Base-by-base conservation (phyloP, 495 filamentous ascomycete genomes). In the Bombardia bombarda region DNA sequence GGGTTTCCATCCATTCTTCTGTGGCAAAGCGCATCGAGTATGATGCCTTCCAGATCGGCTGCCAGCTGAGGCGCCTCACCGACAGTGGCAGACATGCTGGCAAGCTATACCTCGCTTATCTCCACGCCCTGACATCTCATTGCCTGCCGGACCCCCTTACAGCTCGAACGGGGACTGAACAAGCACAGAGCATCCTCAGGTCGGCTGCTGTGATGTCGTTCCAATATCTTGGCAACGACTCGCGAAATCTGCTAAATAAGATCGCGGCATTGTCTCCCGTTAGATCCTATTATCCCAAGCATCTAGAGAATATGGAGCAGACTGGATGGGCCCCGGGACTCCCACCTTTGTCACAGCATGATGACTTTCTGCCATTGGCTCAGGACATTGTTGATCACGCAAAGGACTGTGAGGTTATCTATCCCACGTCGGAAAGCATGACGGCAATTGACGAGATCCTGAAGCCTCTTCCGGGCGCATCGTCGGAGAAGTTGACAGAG, bases 51-150 rank as follows among this genome's bases (percentile, higher is more conserved):
- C 40, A 56, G 0, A 46, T 82, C n/a, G 69, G 84, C 45, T 28
- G 34, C 0, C 50, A 58, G 25, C 62, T 82, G 3, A 70, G 74
- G 0, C 50, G 64, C 13, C 53, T 83, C 4, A 40, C 60, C 0
- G 70, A 75, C 31, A 70, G 72, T 46, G 72, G 72, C 1, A 73
- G 64, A 20, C 38, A 82, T 1, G 59, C 69, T 13, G 75, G 72
- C 60, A 75, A 68, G 47, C 55, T 84, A 0, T 67, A 65, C 36
- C 47, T 77, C 8, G 67, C 61, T 25, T 77, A 75, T 35, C 62
- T 85, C 1, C 79, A 85, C 47, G 80, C 79, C 0, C n/a, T 79
- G 0, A 85, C 81, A 0, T 74, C 78, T 2, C 70, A 65, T 36
- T 74, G 66, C 32, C 45, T 84, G 1, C 69, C 74, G 0, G 83